phyloP scores from a whole-genome alignment of 305 asterid species.

The Nicotiana rustica region DNA sequence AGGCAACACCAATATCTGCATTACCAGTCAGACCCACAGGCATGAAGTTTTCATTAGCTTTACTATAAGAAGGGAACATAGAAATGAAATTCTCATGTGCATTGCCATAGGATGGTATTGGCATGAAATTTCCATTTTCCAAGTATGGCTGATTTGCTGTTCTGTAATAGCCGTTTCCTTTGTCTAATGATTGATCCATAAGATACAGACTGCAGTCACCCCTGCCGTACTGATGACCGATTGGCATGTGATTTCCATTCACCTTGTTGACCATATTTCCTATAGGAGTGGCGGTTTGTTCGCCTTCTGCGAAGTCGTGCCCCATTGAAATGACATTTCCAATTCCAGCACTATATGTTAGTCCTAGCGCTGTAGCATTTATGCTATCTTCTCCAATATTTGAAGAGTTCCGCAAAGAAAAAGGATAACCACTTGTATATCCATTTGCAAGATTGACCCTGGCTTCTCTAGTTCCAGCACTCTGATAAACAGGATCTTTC shows the following conservation, averaged over 20 bases:
- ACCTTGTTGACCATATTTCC: neutral
- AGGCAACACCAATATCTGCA: neutral
- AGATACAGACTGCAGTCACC: neutral
- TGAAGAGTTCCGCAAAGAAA: neutral
- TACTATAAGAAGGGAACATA: neutral
- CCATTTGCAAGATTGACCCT: neutral
- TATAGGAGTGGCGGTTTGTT: neutral
- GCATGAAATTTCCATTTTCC: neutral
- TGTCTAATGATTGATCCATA: slow-evolving; percentile 6
- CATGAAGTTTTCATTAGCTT: neutral
- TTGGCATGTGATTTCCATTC: neutral
- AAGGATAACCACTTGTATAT: neutral
- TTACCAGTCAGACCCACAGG: neutral
- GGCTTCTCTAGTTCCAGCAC: neutral
- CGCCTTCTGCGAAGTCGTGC: neutral
- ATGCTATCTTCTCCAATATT: neutral
- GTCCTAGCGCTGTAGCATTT: neutral
- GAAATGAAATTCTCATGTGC: neutral
- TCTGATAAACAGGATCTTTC: neutral
- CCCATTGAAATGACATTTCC: neutral
- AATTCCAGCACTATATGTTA: neutral
- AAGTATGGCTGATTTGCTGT: neutral
- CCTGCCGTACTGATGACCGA: neutral
- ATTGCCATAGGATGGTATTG: neutral
- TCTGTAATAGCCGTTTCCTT: neutral